Evolutionary conservation across 208 protist species (phyloP).

Genomic region (Leishmania lainsoni): DNA sequence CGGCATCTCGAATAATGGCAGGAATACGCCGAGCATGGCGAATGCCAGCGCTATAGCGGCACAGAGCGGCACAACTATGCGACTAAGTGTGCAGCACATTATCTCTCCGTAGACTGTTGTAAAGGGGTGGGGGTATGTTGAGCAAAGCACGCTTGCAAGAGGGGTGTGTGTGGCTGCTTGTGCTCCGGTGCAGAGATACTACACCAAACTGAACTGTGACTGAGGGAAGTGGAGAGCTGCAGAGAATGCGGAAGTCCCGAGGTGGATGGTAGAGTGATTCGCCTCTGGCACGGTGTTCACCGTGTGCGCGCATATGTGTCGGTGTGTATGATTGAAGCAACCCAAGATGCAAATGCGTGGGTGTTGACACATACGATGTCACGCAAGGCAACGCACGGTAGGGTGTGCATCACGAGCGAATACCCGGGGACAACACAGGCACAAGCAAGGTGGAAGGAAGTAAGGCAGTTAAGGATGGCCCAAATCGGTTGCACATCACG

Average conservation of each 20-base stretch:
- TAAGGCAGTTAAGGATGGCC: neutral
- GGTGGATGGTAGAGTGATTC: neutral
- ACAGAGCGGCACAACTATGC: slow-evolving; percentile 20
- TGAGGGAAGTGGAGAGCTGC: neutral
- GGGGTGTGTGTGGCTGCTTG: neutral
- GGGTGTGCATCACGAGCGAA: neutral
- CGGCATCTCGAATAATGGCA: slow-evolving; percentile 25
- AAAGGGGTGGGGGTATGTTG: neutral
- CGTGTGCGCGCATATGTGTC: neutral
- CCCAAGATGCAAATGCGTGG: neutral
- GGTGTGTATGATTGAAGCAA: neutral
- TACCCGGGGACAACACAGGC: neutral
- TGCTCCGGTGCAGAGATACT: neutral
- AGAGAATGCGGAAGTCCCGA: too few species aligned
- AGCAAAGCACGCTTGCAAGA: neutral
- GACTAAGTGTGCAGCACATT: slow-evolving; percentile 21
- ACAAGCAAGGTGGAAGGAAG: neutral
- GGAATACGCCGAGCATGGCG: slow-evolving; percentile 23
- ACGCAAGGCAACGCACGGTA: neutral
- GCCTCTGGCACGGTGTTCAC: too few species aligned
- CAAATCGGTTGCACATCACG: neutral
- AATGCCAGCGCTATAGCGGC: slow-evolving; percentile 15
- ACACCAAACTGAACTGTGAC: neutral
- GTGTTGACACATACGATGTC: neutral
- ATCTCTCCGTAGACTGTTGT: neutral